Base-by-base conservation (phyloP, 345 rosid species). In the Murraya paniculata region DNA sequence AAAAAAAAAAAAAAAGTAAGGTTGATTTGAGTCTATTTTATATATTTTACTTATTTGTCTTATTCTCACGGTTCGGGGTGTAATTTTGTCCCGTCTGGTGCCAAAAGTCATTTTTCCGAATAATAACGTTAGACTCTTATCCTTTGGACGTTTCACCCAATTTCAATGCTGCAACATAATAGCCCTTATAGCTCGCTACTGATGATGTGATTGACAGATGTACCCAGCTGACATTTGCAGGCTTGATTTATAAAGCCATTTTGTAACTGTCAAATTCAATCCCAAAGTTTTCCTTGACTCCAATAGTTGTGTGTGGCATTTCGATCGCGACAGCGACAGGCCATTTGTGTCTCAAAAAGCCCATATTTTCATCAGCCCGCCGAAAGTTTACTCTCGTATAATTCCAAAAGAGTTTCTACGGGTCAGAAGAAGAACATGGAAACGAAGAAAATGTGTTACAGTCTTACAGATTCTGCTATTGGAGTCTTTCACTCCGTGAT, bases 161-260 rank as follows among this genome's bases (percentile, higher is more conserved):
- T 45, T 45, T 45, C 50, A 45, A 45, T 45, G 1, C 0, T 1
- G 50, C 18, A 45, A 45, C 3, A 11, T 0, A 45, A 45, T 45
- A 13, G 50, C 18, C 50, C 50, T 45, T 3, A 45, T 45, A 16
- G 50, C 50, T 45, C 50, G 50, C 50, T 13, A 13, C 16, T 45
- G 3, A 13, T 62, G 79, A 82, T 25, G 27, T 19, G 57, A 27
- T 58, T 6, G 73, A 74, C 64, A 71, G 76, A 65, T 58, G 74
- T 22, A 14, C 19, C 76, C 24, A 16, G 77, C 59, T 36, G 80
- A 57, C 65, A 82, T 27, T 27, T 75, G 39, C 18, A 31, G 30
- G 27, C 16, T 53, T 33, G 48, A 66, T 45, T 66, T 66, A 59
- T 18, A 25, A 25, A 35, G 30, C 72, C 16, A 2, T 22, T 33